phyloP scores from a whole-genome alignment of 176 grass and related monocot genomes.

The Hsuehochloa calcarea region DNA sequence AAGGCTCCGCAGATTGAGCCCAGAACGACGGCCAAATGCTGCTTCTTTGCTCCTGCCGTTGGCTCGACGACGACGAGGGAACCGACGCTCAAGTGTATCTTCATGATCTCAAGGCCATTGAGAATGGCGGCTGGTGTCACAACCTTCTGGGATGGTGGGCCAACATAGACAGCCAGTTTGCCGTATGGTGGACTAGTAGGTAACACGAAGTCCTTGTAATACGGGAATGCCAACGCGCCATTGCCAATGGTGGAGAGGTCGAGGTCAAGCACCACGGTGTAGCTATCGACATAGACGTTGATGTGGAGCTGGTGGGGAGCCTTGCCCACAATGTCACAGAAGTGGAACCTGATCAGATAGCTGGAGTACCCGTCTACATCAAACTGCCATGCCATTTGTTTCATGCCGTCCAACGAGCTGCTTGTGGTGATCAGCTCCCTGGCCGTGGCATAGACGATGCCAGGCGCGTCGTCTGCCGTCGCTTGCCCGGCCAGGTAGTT shows the following conservation, averaged over 20 bases:
- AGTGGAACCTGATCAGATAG: conserved; percentile 73
- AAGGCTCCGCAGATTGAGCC: conserved; percentile 50
- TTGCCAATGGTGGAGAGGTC: conserved; percentile 36
- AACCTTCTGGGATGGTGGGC: conserved; percentile 16
- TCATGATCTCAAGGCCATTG: conserved; percentile 84
- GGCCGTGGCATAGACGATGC: conserved; percentile 56
- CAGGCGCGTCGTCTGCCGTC: conserved; percentile 50
- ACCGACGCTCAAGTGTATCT: conserved; percentile 32
- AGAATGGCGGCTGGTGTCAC: conserved; percentile 45
- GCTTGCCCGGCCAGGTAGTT: conserved; percentile 29
- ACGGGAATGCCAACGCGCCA: conserved; percentile 40
- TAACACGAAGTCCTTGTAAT: conserved; percentile 49
- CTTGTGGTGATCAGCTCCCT: conserved; percentile 29
- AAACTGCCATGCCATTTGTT: conserved; percentile 67
- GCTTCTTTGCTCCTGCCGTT: not conserved
- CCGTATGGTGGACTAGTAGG: not conserved
- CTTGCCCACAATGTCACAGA: conserved; percentile 60
- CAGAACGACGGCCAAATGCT: conserved; percentile 42
- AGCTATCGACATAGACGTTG: conserved; percentile 29
- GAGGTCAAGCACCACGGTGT: not conserved
- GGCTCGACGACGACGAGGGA: conserved; percentile 45
- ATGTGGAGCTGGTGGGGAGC: conserved; percentile 30
- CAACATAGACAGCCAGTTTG: conserved; percentile 40
- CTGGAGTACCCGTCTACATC: conserved; percentile 16
- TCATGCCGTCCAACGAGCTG: not conserved